Conservation (phyloP, 768 basidiomycete species). For the Mycena haematopus region DNA sequence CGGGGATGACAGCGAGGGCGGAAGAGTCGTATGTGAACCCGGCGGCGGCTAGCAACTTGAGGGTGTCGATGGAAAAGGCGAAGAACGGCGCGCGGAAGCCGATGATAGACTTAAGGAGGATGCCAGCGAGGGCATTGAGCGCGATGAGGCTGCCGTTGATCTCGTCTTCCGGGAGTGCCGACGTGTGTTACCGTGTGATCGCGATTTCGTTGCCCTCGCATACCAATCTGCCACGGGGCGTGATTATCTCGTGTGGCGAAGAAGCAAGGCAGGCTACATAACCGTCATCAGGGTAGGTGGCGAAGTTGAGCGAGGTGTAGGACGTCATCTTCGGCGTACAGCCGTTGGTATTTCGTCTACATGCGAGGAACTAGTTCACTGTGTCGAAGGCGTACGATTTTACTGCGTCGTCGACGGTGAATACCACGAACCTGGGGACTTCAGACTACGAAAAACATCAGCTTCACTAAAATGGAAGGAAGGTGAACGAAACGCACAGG, state of each 20-base stretch:
- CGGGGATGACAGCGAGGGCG: slow-evolving; percentile 64
- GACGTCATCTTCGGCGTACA: slow-evolving; percentile 80
- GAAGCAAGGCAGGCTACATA: slow-evolving; percentile 28
- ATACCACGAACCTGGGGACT: slow-evolving; percentile 54
- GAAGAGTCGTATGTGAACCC: slow-evolving; percentile 79
- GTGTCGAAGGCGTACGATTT: slow-evolving; percentile 79
- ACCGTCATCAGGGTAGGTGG: slow-evolving; percentile 78
- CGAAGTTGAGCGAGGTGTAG: slow-evolving; percentile 73
- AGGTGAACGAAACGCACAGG: slow-evolving; percentile 35
- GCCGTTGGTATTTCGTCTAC: slow-evolving; percentile 79
- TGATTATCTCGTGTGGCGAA: background rate
- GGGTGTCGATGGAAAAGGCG: slow-evolving; percentile 67
- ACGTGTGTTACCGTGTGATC: slow-evolving; percentile 89
- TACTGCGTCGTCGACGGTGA: slow-evolving; percentile 65
- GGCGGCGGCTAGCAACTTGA: slow-evolving; percentile 58
- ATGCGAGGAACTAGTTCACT: slow-evolving; percentile 76
- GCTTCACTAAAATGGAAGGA: background rate
- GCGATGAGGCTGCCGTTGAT: slow-evolving; percentile 82
- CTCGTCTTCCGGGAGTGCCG: slow-evolving; percentile 64
- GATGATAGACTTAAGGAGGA: slow-evolving; percentile 64
- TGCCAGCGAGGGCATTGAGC: slow-evolving; percentile 79
- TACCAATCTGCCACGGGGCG: slow-evolving; percentile 78
- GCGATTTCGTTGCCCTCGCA: slow-evolving; percentile 84
- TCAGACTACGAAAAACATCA: slow-evolving; percentile 36
- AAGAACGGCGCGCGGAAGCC: slow-evolving; percentile 85